phyloP scores from a whole-genome alignment of 345 rosid species.

The Boechera divaricarpa region DNA sequence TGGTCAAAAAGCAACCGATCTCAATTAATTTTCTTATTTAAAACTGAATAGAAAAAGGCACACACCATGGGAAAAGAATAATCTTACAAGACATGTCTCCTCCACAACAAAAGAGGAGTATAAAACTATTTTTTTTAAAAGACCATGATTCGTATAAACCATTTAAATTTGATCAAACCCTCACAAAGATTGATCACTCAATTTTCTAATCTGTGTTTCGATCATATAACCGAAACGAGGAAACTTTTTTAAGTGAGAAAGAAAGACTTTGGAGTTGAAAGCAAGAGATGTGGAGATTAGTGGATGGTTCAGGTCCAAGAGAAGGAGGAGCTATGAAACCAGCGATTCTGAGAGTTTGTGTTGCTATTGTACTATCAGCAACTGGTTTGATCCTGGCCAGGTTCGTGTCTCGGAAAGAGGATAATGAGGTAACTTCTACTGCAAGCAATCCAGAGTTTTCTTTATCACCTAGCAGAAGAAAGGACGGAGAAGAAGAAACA shows the following conservation, averaged over 20 bases:
- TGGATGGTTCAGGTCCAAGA: slow-evolving; percentile 52
- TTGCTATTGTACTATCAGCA: slow-evolving; percentile 67
- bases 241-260: neutral
- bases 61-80: slow-evolving; percentile 48
- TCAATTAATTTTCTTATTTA: neutral
- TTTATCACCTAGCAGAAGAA: slow-evolving; percentile 30
- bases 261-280: neutral
- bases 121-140: neutral
- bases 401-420: slow-evolving; percentile 49
- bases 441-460: slow-evolving; percentile 38
- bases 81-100: slow-evolving; percentile 43
- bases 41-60: slow-evolving; percentile 2
- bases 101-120: slow-evolving; percentile 10
- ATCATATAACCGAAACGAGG: slow-evolving; percentile 29
- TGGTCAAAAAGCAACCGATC: slow-evolving; percentile 34
- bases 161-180: slow-evolving; percentile 22
- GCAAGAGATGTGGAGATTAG: neutral
- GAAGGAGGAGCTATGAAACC: slow-evolving; percentile 59
- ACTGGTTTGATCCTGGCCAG: slow-evolving; percentile 63
- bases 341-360: slow-evolving; percentile 62
- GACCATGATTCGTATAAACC: slow-evolving; percentile 4
- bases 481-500: slow-evolving; percentile 40
- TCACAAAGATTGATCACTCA: slow-evolving; percentile 14
- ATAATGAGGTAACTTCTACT: slow-evolving; percentile 19
- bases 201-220: neutral